phyloP scores from a whole-genome alignment of 2,329 filamentous ascomycete genomes.

The Fusarium euwallaceae region DNA sequence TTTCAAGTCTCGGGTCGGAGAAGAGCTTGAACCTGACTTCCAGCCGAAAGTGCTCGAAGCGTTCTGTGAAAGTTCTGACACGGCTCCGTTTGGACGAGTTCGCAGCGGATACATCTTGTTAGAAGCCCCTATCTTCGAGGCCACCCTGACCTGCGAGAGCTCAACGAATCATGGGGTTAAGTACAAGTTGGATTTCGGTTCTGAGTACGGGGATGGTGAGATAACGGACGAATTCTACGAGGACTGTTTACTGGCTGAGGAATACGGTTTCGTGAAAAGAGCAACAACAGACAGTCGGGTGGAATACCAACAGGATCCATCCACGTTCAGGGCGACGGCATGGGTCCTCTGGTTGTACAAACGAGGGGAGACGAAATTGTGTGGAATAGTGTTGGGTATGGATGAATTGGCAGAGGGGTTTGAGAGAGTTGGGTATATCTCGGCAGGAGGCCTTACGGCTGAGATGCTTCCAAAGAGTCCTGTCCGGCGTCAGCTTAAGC shows the following conservation, averaged over 20 bases:
- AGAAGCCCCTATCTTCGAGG: constrained; percentile 1
- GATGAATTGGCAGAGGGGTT: not conserved
- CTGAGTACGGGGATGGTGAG: not conserved
- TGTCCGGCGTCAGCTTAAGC: not conserved
- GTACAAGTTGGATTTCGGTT: not conserved
- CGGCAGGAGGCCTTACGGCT: not conserved
- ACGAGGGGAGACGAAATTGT: not conserved
- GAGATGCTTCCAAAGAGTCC: not conserved
- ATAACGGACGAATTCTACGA: not conserved
- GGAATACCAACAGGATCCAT: not conserved
- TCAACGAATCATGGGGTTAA: not conserved
- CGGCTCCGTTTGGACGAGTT: constrained; percentile 1
- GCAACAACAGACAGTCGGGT: not conserved
- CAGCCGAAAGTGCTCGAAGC: not conserved
- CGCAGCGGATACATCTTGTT: not conserved
- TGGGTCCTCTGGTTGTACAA: constrained; percentile 1
- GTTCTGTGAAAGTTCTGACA: not conserved
- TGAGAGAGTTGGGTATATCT: not conserved
- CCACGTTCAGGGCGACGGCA: not conserved
- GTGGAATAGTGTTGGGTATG: not conserved
- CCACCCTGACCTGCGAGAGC: not conserved
- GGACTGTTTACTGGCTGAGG: not conserved
- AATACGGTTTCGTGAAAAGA: not conserved
- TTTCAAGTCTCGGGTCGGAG: not conserved
- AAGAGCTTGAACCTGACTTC: not conserved